A percentile compares a stretch with the other conserved stretches of the same genome.
Evolutionary conservation across 2,329 filamentous ascomycete genomes (phyloP).

Genomic region (Claviceps sp.): DNA sequence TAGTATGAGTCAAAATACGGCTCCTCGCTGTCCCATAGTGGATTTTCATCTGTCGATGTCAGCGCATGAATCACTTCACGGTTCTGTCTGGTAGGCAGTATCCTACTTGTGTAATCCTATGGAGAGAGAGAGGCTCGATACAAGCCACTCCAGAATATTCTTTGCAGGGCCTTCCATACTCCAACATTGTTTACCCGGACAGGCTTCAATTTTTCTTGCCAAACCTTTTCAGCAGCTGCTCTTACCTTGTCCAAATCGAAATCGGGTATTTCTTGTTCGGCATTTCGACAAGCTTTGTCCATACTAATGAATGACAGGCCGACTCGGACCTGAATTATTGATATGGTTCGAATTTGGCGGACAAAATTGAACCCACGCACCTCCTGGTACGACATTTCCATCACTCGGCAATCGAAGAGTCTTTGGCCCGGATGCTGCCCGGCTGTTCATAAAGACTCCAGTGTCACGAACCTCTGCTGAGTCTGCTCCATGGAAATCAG

Average conservation of each 20-base stretch:
- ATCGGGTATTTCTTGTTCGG: slow-evolving; percentile 53
- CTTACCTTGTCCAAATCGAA: slow-evolving; percentile 49
- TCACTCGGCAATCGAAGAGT: slow-evolving; percentile 19
- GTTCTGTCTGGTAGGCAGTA: background rate
- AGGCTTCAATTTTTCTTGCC: slow-evolving; percentile 48
- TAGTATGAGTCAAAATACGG: slow-evolving; percentile 61
- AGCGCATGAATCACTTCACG: background rate
- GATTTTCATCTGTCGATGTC: slow-evolving; percentile 46
- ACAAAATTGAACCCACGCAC: slow-evolving; percentile 52
- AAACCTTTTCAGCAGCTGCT: slow-evolving; percentile 41
- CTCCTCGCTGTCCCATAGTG: slow-evolving; percentile 54
- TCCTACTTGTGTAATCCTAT: slow-evolving; percentile 50
- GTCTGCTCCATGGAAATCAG: slow-evolving; percentile 44
- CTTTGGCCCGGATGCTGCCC: slow-evolving; percentile 31
- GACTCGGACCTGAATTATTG: slow-evolving; percentile 50
- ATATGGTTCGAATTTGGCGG: slow-evolving; percentile 29
- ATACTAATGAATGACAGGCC: slow-evolving; percentile 59
- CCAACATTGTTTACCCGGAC: slow-evolving; percentile 42
- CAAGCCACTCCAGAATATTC: slow-evolving; percentile 56
- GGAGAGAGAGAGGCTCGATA: slow-evolving; percentile 58
- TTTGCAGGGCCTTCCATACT: slow-evolving; percentile 43
- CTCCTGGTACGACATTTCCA: slow-evolving; percentile 25
- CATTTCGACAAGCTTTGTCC: slow-evolving; percentile 55
- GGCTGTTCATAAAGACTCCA: slow-evolving; percentile 44
- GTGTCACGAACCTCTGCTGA: slow-evolving; percentile 36